Evolutionary conservation across 208 protist genomes (phyloP), one percentile per base, ranked within the genome.

Genomic region (Trypanosoma mega): DNA sequence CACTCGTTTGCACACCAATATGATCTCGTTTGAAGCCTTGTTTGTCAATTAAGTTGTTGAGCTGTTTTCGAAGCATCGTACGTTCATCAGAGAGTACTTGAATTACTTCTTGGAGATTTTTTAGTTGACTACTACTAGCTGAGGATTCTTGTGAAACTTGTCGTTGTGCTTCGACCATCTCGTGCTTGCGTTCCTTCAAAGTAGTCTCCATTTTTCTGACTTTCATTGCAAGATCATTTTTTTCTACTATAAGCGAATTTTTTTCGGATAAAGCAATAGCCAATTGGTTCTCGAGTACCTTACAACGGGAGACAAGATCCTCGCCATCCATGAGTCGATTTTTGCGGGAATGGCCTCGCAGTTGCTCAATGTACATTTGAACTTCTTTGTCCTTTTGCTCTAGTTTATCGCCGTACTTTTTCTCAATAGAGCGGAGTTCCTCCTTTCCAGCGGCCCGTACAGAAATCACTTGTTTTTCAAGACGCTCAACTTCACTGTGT

Each of bases 401-500:
- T 9, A 93, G 50, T 21, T 74, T 66, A n/a, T 83, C 56, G 9
- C 85, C 80, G 41, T 83, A 90, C 16, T 77, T 37, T 52, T 61
- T 44, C 14, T 64, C 24, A 16, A 78, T 29, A 41, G 63, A 47
- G 18, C 56, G 58, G 6, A 47, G 46, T 9, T 87, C 78, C 16
- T 58, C 55, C 8, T 45, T 57, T 3, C 64, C 43, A 30, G 77
- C 72, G 26, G 49, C 37, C 9, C 86, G 78, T 41, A 78, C 43
- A 0, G 18, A 53, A 23, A 30, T 45, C 0, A 81, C 58, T 24
- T 82, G 74, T 20, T 74, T 21, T 51, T 93, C 87, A 21, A 93
- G 70, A 6, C 87, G 63, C 26, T 93, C 83, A 24, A 93, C 80
- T 55, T 93, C 87, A 52, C 75, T 78, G 51, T 93, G 87, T 11